Base-by-base conservation (phyloP, 352 stramenopile species). In the Globisporangium paroecandrum region DNA sequence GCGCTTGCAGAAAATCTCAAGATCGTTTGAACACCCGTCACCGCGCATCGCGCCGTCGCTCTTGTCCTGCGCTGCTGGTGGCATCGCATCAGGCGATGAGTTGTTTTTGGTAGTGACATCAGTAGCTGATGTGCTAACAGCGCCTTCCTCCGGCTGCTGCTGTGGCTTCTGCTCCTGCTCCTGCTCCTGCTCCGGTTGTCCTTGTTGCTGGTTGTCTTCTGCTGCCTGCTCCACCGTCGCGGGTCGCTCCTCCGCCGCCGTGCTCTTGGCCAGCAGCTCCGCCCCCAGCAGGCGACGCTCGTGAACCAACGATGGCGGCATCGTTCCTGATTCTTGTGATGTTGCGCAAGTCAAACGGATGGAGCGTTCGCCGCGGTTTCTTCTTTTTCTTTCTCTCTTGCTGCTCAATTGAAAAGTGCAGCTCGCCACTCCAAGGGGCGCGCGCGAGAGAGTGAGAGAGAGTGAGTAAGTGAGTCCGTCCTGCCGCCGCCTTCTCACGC, bases 11-110 rank as follows among this genome's bases (percentile, higher is more conserved):
- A 80, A 82, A 27, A 49, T 58, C 32, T 64, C 71, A 34, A 74
- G 66, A 34, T 91, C 83, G 41, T 55, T 66, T 13, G 77, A 70
- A 57, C 83, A 91, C 5, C 71, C 65, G 49, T 64, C 55, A 29
- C 64, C 20, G 38, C 49, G 58, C 29, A 66, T 36, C 38, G 49
- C 32, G 25, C 15, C 65, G 5, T 18, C 36, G 1, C 15, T 24
- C 7, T 53, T 34, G 18, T 12, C 18, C 13, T 29, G 12, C 1
- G 27, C 9, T 9, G 1, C 41, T 24, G 0, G 32, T 24, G 47
- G 22, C 1, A 22, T 24, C 34, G 22, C 13, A 27, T 65, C 32
- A 15, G 38, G 54, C 7, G 56, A 27, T 22, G 54, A 47, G 25
- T 56, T 43, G 46, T 56, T 58, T 36, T 22, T 65, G 0, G 62